Conservation (phyloP, 192 early-diverging fungal species). For the Bifiguratus adelaidae region DNA sequence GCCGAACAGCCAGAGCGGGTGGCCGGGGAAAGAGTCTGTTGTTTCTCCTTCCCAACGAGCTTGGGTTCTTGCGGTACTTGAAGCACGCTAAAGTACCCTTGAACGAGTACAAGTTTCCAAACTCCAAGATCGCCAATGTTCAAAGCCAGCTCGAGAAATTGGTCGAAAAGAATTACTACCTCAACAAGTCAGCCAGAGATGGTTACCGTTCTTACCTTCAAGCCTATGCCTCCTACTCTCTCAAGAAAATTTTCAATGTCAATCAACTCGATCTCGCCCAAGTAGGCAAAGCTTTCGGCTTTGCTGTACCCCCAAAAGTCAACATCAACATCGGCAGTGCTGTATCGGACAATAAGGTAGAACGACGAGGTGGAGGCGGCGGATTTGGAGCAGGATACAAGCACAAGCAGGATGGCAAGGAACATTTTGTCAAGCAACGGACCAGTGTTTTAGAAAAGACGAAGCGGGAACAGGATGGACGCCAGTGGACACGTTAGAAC, state of each 20-base stretch:
- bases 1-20: constrained; percentile 92
- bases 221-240: constrained; percentile 89
- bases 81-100: constrained; percentile 98
- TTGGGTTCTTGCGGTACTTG: constrained; percentile 92
- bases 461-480: constrained; percentile 1
- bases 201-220: constrained; percentile 95
- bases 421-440: constrained; percentile 11
- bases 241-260: constrained; percentile 95
- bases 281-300: constrained; percentile 91
- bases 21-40: constrained; percentile 85
- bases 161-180: constrained; percentile 96
- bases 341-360: constrained; percentile 13
- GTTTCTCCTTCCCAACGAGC: constrained; percentile 87
- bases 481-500: constrained; percentile 4
- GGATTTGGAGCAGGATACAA: constrained; percentile 10
- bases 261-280: constrained; percentile 83
- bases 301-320: constrained; percentile 93
- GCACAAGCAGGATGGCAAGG: constrained; percentile 10
- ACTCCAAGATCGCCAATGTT: constrained; percentile 90
- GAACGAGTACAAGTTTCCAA: constrained; percentile 98
- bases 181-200: constrained; percentile 91
- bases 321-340: constrained; percentile 51
- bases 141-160: constrained; percentile 95
- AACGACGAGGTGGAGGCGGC: constrained; percentile 11
- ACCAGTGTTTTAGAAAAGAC: constrained; percentile 5